Evolutionary conservation across 164 flowering plant genomes (phyloP), one percentile per base, ranked within the genome.

Genomic region (Brasenia schreberi): DNA sequence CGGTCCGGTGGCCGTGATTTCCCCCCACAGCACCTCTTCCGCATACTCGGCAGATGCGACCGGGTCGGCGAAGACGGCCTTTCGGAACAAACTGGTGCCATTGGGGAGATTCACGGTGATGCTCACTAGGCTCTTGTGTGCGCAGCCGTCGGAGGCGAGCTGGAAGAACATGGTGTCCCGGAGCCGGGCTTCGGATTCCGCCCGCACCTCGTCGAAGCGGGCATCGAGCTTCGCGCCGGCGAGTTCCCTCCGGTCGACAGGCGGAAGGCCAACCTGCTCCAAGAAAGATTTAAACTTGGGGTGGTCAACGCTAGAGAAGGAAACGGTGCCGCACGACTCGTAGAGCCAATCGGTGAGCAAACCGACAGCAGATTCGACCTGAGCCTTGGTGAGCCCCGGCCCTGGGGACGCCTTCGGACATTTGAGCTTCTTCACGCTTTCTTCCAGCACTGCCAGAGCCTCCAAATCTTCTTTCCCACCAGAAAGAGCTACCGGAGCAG

Each of bases 401-500:
- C 88, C 83, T 4, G 90, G 90, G 0, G 90, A 83, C 0, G 96
- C 77, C 66, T 90, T 92, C 0, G 97, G 97, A 65, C 96, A 89
- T 77, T 86, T 90, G 39, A 95, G 79, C 83, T 83, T 85, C 81
- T 90, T 92, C 68, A 95, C 97, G 71, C 97, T 89, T 67, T 95
- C 94, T 72, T 95, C 97, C 75, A 95, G 68, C 97, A 87, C 85
- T 6, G 94, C 97, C 42, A 92, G 68, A 43, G 99, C 85, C 16
- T 89, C 97, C 72, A 93, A 78, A 70, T 93, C 98, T 75, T 90
- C 98, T 66, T 90, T 93, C 44, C 98, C 98, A 16, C 98, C 98
- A 3, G 98, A 93, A 5, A 93, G 71, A 71, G 83, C 65, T 87
- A 92, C 82, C 77, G 86, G 90, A 42, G 66, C 7, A 61, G 43